Evolutionary conservation across 306 rosid genomes (phyloP).

Genomic region (Hylodesmum podocarpum): DNA sequence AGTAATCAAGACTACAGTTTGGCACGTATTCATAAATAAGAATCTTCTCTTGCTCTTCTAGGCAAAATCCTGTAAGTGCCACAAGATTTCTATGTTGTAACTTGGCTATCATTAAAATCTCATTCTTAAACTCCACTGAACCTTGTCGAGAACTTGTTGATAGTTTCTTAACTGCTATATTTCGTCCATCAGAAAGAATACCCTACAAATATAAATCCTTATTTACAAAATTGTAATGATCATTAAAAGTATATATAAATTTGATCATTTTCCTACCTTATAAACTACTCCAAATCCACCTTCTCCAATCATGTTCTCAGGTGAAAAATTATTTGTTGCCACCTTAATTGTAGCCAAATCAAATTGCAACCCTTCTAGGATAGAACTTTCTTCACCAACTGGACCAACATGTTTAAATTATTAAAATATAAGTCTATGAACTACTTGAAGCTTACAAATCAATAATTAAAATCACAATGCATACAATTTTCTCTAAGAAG

Average conservation of each 20-base stretch:
- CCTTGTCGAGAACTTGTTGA: conserved; percentile 23
- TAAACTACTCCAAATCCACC: conserved; percentile 39
- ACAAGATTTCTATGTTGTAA: conserved; percentile 35
- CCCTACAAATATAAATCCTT: conserved; percentile 6
- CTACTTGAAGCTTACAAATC: not conserved
- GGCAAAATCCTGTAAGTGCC: not conserved
- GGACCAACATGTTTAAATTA: not conserved
- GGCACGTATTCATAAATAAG: conserved; percentile 33
- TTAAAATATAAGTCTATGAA: not conserved
- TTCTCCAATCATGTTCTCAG: not conserved
- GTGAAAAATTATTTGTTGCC: not conserved
- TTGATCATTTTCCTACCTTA: conserved; percentile 2
- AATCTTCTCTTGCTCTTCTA: conserved; percentile 23
- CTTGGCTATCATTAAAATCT: conserved; percentile 23
- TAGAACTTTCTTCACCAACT: conserved; percentile 22
- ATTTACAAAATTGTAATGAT: not conserved
- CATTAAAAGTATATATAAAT: not conserved
- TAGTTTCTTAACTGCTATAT: conserved; percentile 34
- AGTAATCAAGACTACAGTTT: conserved; percentile 27
- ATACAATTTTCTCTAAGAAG: not conserved
- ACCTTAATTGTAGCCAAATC: not conserved
- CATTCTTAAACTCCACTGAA: conserved; percentile 28
- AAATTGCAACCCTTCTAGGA: not conserved
- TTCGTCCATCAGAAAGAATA: not conserved
- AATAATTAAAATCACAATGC: not conserved